Percentiles rank a stretch among this genome's conserved stretches.
Conservation (phyloP, 164 flowering plant genomes). For the Dillenia turbinata region DNA sequence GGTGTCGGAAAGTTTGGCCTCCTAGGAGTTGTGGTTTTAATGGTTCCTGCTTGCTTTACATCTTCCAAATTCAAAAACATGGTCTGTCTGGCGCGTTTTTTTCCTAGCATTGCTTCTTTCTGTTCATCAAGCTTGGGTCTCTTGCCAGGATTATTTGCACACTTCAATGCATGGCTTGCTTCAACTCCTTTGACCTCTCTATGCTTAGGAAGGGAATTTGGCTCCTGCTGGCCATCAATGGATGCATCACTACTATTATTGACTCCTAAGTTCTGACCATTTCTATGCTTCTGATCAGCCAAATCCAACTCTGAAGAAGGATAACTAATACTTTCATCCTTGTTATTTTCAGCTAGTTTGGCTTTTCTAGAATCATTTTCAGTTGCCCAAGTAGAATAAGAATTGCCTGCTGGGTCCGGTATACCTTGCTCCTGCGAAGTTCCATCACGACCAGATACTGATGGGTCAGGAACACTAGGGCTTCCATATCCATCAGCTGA, state of each 20-base stretch:
- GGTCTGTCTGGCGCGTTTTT: conserved; percentile 81
- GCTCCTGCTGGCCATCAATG: conserved; percentile 46
- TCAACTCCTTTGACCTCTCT: conserved; percentile 71
- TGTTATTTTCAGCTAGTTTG: conserved; percentile 12
- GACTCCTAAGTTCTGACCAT: conserved; percentile 24
- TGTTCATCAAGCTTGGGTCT: conserved; percentile 73
- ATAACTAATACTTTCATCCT: conserved; percentile 24
- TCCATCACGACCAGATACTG: conserved; percentile 15
- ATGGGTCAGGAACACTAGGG: conserved; percentile 22
- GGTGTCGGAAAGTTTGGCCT: conserved; percentile 59
- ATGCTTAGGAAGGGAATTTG: conserved; percentile 33
- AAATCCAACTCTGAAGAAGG: conserved; percentile 28
- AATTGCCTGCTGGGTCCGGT: conserved; percentile 18
- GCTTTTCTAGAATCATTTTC: conserved; percentile 17
- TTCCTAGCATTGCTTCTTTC: conserved; percentile 88
- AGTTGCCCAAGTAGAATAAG: conserved; percentile 16
- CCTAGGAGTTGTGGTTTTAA: conserved; percentile 73
- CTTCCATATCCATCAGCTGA: conserved; percentile 27
- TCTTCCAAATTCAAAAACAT: conserved; percentile 89
- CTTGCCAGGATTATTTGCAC: conserved; percentile 61
- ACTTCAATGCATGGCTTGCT: conserved; percentile 67
- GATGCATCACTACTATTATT: conserved; percentile 29
- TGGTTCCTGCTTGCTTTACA: conserved; percentile 79
- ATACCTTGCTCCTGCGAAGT: conserved; percentile 23
- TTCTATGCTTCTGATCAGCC: conserved; percentile 26